These are phyloP conservation scores for Silene conica DNA, from an alignment of 148 eudicot species.

Conservation along the genomic window DNA sequence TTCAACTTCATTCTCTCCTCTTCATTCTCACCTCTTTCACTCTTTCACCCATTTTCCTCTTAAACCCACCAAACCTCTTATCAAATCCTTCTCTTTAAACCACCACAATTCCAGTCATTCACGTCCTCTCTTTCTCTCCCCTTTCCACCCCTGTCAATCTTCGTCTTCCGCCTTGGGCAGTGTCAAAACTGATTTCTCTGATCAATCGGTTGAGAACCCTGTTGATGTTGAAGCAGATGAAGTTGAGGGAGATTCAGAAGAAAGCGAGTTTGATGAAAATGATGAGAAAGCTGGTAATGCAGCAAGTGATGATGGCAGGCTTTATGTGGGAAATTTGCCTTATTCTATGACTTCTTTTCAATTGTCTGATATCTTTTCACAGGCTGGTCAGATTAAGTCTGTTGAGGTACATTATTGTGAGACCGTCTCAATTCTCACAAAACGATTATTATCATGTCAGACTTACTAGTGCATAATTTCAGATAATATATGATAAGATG, in stretches of 20 bases:
- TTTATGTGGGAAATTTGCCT: slow-evolving; percentile 82
- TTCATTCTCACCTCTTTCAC: slow-evolving; percentile 5
- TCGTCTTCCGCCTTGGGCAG: slow-evolving; percentile 22
- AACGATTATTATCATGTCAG: neutral
- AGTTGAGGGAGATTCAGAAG: slow-evolving; percentile 3
- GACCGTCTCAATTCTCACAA: no score
- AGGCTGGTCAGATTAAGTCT: slow-evolving; percentile 62
- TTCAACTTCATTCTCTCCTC: slow-evolving; percentile 10
- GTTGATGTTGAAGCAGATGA: neutral
- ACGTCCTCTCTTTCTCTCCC: slow-evolving; percentile 15
- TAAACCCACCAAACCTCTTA: slow-evolving; percentile 29
- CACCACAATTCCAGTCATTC: slow-evolving; percentile 23
- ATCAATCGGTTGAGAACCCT: neutral
- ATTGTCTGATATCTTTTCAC: slow-evolving; percentile 53
- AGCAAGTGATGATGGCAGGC: slow-evolving; percentile 30
- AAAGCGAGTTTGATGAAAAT: slow-evolving; percentile 15
- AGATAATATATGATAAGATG: slow-evolving; percentile 84
- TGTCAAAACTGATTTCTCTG: slow-evolving; percentile 5
- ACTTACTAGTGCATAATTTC: no score
- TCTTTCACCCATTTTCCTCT: slow-evolving; percentile 18
- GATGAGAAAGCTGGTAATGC: slow-evolving; percentile 1
- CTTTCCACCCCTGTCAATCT: slow-evolving; percentile 15
- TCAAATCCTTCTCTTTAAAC: slow-evolving; percentile 35
- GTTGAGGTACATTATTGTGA: slow-evolving; percentile 49
- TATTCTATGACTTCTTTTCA: slow-evolving; percentile 56